Percentiles rank a stretch among this genome's conserved stretches.
Conservation (phyloP, 2,329 filamentous ascomycete species). For the Botrytis galanthina region DNA sequence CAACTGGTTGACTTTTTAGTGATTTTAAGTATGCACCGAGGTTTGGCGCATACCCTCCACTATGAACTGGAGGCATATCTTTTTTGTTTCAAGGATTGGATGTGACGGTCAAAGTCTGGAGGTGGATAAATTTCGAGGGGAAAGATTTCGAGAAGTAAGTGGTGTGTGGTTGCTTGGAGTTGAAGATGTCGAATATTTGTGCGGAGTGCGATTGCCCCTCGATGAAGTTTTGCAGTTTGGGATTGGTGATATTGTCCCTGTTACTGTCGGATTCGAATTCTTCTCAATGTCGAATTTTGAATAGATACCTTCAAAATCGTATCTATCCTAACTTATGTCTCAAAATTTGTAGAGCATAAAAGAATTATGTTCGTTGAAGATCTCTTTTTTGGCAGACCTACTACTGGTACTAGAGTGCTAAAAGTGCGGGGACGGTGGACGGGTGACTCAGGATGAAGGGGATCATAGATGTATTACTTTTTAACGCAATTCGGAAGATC, state of each 20-base stretch:
- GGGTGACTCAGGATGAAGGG: background rate
- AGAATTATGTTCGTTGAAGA: background rate
- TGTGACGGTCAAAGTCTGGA: background rate
- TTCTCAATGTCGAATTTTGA: background rate
- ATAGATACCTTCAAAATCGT: background rate
- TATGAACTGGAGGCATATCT: conserved; percentile 10
- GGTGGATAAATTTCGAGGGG: background rate
- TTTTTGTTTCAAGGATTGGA: background rate
- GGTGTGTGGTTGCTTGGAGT: background rate
- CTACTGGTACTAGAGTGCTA: background rate
- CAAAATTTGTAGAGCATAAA: background rate
- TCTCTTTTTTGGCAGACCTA: background rate
- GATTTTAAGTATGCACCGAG: conserved; percentile 77
- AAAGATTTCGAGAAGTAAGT: background rate
- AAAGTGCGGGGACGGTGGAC: background rate
- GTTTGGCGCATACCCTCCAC: conserved; percentile 61
- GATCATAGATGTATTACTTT: background rate
- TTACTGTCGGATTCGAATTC: background rate
- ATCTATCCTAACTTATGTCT: background rate
- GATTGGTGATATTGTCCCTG: background rate
- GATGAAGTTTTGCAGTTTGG: background rate
- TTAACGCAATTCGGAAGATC: background rate
- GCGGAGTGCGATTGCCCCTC: background rate
- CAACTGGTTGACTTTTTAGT: conserved; percentile 71
- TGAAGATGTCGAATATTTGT: background rate